Conservation (phyloP, 148 eudicot species). For the Nepenthes gracilis region DNA sequence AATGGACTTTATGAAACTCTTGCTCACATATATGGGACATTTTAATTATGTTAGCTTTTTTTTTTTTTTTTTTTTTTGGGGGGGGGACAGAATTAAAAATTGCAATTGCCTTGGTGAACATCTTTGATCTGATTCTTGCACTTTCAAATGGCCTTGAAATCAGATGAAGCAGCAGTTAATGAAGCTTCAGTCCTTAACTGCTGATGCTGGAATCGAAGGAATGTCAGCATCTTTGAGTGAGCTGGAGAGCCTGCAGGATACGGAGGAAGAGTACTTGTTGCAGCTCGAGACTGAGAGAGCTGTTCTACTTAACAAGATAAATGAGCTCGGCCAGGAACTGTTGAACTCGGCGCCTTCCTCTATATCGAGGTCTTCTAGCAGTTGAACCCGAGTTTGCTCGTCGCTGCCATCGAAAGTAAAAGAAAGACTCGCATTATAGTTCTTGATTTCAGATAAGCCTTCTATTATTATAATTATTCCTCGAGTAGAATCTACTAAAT, state of each 20-base stretch:
- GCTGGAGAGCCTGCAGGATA: constrained; percentile 69
- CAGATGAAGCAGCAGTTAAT: constrained; percentile 71
- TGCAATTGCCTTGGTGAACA: too few species aligned
- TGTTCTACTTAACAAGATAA: constrained; percentile 67
- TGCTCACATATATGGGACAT: too few species aligned
- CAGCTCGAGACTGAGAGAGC: constrained; percentile 85
- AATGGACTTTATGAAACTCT: too few species aligned
- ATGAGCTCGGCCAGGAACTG: constrained; percentile 78
- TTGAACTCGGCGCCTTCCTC: constrained; percentile 36
- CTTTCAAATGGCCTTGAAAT: constrained; percentile 5
- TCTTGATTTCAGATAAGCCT: too few species aligned
- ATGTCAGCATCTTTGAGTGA: constrained; percentile 35
- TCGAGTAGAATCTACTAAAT: too few species aligned
- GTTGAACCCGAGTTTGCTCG: too few species aligned
- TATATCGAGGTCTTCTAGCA: constrained; percentile 20
- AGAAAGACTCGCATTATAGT: too few species aligned
- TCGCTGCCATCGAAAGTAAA: too few species aligned
- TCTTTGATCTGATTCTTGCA: not conserved
- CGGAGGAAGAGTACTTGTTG: constrained; percentile 62
- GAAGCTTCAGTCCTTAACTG: constrained; percentile 42
- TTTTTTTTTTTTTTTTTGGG: too few species aligned
- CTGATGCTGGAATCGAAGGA: constrained; percentile 46
- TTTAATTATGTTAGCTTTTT: too few species aligned
- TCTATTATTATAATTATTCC: too few species aligned
- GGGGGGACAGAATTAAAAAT: too few species aligned